Evolutionary conservation across 306 rosid genomes (phyloP).

Genomic region (Casuarina cunninghamiana): DNA sequence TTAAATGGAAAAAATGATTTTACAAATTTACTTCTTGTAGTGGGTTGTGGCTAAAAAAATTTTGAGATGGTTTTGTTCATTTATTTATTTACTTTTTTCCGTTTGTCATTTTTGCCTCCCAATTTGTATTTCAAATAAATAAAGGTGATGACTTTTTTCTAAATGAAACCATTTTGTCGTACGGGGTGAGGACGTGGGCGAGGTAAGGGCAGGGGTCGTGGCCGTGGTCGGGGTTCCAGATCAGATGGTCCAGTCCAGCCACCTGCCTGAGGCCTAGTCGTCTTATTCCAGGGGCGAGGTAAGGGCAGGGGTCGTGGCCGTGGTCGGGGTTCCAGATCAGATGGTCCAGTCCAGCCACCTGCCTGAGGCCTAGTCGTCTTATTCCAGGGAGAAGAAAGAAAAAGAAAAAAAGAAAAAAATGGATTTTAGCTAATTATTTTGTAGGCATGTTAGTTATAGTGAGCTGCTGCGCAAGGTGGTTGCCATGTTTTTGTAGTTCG

Average conservation of each 20-base stretch:
- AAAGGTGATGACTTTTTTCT: neutral
- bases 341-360: slow-evolving; percentile 16
- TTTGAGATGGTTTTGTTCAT: neutral
- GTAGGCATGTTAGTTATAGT: slow-evolving; percentile 9
- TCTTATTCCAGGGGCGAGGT: no score
- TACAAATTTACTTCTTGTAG: neutral
- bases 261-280: slow-evolving; percentile 6
- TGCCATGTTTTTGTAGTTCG: slow-evolving; percentile 19
- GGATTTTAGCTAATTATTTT: neutral
- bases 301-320: slow-evolving; percentile 17
- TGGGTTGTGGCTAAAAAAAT: neutral
- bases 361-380: slow-evolving; percentile 6
- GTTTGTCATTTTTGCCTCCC: neutral
- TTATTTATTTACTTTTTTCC: no score
- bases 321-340: slow-evolving; percentile 8
- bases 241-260: slow-evolving; percentile 20
- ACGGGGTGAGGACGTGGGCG: slow-evolving; percentile 18
- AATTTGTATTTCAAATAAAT: neutral
- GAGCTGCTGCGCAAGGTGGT: slow-evolving; percentile 4
- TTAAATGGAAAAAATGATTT: neutral
- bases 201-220: slow-evolving; percentile 20
- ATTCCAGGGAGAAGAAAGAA: neutral
- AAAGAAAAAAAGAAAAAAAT: slow-evolving; percentile 2
- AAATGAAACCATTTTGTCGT: neutral
- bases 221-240: slow-evolving; percentile 10